phyloP scores from a whole-genome alignment of 495 filamentous ascomycete species.

The Podospora bellae-mahoneyi region DNA sequence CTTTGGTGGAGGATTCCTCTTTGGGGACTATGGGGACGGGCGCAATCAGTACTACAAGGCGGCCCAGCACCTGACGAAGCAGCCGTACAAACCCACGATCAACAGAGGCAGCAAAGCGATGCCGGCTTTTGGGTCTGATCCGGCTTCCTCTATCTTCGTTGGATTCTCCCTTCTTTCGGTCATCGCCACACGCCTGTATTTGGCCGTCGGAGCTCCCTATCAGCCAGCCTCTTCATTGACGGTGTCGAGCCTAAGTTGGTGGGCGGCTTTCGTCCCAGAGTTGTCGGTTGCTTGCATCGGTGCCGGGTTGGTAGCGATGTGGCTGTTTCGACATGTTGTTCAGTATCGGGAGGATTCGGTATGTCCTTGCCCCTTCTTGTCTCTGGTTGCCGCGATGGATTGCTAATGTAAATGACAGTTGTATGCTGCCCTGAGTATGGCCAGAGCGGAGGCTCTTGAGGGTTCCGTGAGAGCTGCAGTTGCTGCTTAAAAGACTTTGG shows the following conservation, averaged over 20 bases:
- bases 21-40: background rate
- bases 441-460: background rate
- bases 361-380: background rate
- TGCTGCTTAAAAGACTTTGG: background rate
- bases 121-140: too few species aligned
- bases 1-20: background rate
- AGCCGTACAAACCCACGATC: background rate
- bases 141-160: too few species aligned
- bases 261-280: background rate
- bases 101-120: background rate
- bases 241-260: too few species aligned
- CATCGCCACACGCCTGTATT: too few species aligned
- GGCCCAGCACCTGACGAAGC: background rate
- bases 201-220: too few species aligned
- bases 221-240: too few species aligned
- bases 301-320: constrained; percentile 13
- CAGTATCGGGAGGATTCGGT: background rate
- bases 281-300: constrained; percentile 16
- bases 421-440: background rate
- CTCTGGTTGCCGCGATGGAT: background rate
- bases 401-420: background rate
- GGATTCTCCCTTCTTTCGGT: too few species aligned
- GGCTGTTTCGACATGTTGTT: constrained; percentile 15
- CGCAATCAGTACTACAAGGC: background rate
- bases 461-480: background rate